Conservation (phyloP, 768 basidiomycete species). For the Termitomyces sp. region DNA sequence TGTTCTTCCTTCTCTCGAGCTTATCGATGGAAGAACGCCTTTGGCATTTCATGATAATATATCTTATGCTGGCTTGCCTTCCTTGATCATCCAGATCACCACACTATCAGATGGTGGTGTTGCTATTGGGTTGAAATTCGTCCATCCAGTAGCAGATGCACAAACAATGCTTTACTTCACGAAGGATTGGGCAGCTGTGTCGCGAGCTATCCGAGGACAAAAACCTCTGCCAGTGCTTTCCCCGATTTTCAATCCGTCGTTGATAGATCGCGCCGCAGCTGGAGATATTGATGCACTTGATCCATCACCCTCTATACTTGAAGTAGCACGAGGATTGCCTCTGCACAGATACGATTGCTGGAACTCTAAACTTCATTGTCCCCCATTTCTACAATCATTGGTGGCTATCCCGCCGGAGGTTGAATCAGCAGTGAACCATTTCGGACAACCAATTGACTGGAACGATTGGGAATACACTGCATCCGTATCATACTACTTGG, state of each 20-base stretch:
- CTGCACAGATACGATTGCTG: conserved; percentile 27
- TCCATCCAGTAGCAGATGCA: conserved; percentile 31
- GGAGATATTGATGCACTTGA: conserved; percentile 24
- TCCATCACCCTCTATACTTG: conserved; percentile 19
- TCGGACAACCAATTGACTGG: conserved; percentile 24
- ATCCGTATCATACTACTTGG: conserved; percentile 19
- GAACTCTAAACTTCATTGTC: conserved; percentile 19
- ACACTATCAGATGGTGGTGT: conserved; percentile 23
- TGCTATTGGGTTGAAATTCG: conserved; percentile 26
- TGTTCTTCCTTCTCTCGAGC: conserved; percentile 7
- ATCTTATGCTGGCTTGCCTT: conserved; percentile 21
- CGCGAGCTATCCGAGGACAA: conserved; percentile 15
- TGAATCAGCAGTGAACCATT: neutral
- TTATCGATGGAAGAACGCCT: conserved; percentile 17
- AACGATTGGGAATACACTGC: conserved; percentile 21
- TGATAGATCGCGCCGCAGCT: conserved; percentile 23
- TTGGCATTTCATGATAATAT: conserved; percentile 20
- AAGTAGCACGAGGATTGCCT: conserved; percentile 17
- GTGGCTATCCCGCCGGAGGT: conserved; percentile 17
- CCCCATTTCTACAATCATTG: conserved; percentile 11
- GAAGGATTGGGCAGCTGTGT: conserved; percentile 27
- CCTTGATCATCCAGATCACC: conserved; percentile 29
- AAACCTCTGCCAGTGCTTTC: conserved; percentile 9
- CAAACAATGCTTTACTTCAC: conserved; percentile 27
- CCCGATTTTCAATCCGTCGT: conserved; percentile 25